Evolutionary conservation across 257 asterid genomes (phyloP), one percentile per base, ranked within the genome.

Genomic region (Ocimum tenuiflorum): DNA sequence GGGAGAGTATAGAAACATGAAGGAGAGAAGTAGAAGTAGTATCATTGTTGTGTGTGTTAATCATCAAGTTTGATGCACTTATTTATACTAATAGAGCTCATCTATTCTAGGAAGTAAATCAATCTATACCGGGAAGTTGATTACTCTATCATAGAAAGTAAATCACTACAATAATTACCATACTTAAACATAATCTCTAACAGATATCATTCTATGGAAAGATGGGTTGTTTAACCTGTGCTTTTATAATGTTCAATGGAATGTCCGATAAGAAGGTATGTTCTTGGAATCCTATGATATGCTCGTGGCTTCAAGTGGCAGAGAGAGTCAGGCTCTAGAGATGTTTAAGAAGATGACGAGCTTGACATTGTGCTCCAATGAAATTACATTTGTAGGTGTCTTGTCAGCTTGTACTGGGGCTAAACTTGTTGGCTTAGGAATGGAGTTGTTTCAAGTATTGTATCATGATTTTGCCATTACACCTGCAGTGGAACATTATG

Each of bases 281-380:
- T 60, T 56, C 92, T 57, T 89, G 98, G 98, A 91, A 92, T 72
- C 91, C 98, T 12, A 86, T 92, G 84, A 87, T 92, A 65, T 83
- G 86, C 60, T 76, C 90, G 5, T 63, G 55, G 89, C 91, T 75
- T 79, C 85, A 69, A 88, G 87, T 65, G 88, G 96, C 33, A 80
- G 78, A 68, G 97, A 86, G 75, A 79, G 42, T 13, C 79, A 85
- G 58, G 96, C 90, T 19, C 75, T 89, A n/a, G 80, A 75, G 6
- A 78, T 80, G 94, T 87, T 87, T 51, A 72, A 49, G 63, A 77
- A 9, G 61, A 89, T 89, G 95, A 84, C 67, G 55, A 60, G 49
- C 6, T 41, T 8, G 13, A 79, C 55, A 8, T 64, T 80, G 49
- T 3, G 18, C 4, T 96, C 95, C 6, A 82, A 84, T 63, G 89